Evolutionary conservation across 2,329 filamentous ascomycete species (phyloP), one percentile per base, ranked within the genome.

Genomic region (Nectriaceae sp.): DNA sequence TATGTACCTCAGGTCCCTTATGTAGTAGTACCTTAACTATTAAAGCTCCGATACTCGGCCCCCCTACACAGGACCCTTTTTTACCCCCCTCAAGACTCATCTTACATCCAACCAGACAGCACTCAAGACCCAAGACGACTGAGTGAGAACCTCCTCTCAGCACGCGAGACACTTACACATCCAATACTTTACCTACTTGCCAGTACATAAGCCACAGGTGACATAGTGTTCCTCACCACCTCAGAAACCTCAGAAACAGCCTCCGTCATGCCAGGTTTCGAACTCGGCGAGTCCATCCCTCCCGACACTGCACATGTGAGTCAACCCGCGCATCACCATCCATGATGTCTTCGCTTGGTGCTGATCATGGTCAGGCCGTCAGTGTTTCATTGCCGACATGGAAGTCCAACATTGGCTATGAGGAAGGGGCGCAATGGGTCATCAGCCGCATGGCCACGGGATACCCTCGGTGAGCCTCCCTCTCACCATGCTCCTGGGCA

Each of bases 311-410:
- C 86, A 49, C 89, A 93, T 76, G 88, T 90, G 75, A 74, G 83
- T 77, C 37, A 50, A 46, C 26, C n/a, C n/a, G n/a, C n/a, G n/a
- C n/a, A n/a, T n/a, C n/a, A n/a, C n/a, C n/a, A n/a, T n/a, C n/a
- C n/a, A n/a, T n/a, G n/a, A n/a, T n/a, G n/a, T n/a, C n/a, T 39
- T 22, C 19, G 24, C 26, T 31, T 8, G 26, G 26, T 8, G 26
- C 26, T 15, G 26, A 31, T 8, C 8, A 37, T 21, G 3, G 18
- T 2, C 45, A 97, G 92, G 94, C 93, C 56, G 90, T 97, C 56
- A 97, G 93, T 69, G 93, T 97, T 36, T 97, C 94, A 15, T 76
- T 99, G 21, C 94, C 94, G 33, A 95, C 91, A 72, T 99, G 94
- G 94, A 80, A 79, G 57, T 79, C 91, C 56, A 97, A 96, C 63